Conservation (phyloP, 257 asterid genomes). For the Scutellaria minor region DNA sequence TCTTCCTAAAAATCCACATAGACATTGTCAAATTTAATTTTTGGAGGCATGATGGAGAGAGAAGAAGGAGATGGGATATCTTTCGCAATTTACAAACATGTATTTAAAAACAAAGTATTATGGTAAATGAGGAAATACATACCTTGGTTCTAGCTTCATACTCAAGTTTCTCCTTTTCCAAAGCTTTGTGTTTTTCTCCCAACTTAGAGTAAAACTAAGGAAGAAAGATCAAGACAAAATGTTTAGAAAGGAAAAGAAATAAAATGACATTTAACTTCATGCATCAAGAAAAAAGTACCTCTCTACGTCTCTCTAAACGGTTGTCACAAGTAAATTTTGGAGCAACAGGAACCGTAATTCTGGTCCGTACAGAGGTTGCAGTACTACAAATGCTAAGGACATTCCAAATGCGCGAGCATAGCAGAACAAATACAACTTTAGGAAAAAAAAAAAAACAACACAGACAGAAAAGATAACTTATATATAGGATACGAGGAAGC, state of each 20-base stretch:
- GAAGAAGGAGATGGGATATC: neutral
- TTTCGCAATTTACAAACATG: conserved; percentile 2
- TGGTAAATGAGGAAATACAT: conserved; percentile 13
- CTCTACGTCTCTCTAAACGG: conserved; percentile 84
- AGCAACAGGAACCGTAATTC: conserved; percentile 87
- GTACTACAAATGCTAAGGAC: conserved; percentile 58
- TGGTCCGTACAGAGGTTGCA: conserved; percentile 84
- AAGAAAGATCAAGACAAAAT: neutral
- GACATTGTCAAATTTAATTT: conserved; percentile 16
- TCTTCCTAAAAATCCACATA: conserved; percentile 70
- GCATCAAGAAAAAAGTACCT: conserved; percentile 56
- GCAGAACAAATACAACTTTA: conserved; percentile 6
- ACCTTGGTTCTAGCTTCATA: conserved; percentile 93
- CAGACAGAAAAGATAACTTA: conserved; percentile 3
- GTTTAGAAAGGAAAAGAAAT: conserved; percentile 5
- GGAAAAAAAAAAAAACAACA: neutral
- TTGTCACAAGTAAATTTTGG: conserved; percentile 71
- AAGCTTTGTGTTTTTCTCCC: conserved; percentile 94
- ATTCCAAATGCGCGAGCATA: conserved; percentile 28
- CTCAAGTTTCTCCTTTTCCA: conserved; percentile 87
- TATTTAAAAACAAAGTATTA: neutral
- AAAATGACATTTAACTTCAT: conserved; percentile 17
- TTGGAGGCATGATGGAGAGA: neutral
- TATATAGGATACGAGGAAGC: conserved; percentile 84
- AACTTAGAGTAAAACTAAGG: conserved; percentile 80